These are phyloP conservation scores for Barnettozyma californica DNA, from an alignment of 805 yeast species.

Conservation along the genomic window DNA sequence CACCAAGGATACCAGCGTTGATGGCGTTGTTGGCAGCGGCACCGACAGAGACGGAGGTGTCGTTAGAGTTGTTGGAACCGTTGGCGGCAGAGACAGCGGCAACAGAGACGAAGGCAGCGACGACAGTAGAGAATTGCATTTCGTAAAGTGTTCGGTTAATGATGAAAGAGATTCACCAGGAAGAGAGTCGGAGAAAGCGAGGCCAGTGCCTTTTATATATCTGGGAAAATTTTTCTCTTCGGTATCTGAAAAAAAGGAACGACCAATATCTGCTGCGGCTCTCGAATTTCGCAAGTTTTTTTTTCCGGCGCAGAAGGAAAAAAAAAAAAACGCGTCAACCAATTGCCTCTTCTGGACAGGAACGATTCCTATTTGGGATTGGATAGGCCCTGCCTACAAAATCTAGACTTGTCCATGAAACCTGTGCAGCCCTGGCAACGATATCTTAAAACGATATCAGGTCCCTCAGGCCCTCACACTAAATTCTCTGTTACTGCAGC, in stretches of 20 bases:
- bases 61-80: constrained; percentile 35
- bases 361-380: constrained; percentile 2
- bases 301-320: neutral
- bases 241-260: constrained; percentile 1
- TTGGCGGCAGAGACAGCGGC: constrained; percentile 64
- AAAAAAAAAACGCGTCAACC: constrained; percentile 1
- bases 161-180: neutral
- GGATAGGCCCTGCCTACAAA: neutral
- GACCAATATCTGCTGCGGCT: neutral
- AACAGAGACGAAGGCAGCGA: constrained; percentile 65
- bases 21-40: constrained; percentile 49
- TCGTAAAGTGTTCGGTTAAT: constrained; percentile 10
- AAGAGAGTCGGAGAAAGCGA: neutral
- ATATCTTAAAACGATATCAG: neutral
- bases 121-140: constrained; percentile 72
- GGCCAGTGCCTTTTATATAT: constrained; percentile 3
- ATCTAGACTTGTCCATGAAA: neutral
- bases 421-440: neutral
- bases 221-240: neutral
- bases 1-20: constrained; percentile 76
- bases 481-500: too few species aligned
- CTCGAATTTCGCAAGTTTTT: neutral
- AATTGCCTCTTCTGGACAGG: constrained; percentile 1
- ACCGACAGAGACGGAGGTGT: constrained; percentile 41
- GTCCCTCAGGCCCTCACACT: too few species aligned